Conservation (phyloP, 164 flowering plant species). For the Houttuynia cordata region DNA sequence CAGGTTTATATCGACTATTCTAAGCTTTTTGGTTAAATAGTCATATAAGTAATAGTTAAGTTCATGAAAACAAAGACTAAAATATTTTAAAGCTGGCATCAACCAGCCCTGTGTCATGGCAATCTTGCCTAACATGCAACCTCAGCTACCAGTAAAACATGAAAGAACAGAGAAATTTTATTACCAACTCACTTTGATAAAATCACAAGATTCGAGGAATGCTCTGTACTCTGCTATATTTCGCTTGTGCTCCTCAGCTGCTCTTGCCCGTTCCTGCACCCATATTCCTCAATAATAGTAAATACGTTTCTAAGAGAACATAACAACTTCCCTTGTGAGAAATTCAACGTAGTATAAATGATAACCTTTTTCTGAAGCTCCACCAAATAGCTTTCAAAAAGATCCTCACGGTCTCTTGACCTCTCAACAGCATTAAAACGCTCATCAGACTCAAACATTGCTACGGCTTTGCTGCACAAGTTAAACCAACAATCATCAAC, state of each 20-base stretch:
- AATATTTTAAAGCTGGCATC: too few relatives aligned
- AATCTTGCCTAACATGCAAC: not conserved
- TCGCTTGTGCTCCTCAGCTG: constrained; percentile 68
- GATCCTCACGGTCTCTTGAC: constrained; percentile 82
- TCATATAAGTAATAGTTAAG: too few relatives aligned
- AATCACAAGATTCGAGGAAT: constrained; percentile 83
- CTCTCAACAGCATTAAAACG: constrained; percentile 89
- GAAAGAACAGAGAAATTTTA: not conserved
- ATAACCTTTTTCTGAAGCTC: constrained; percentile 79
- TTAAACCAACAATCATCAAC: not conserved
- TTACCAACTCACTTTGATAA: constrained; percentile 45
- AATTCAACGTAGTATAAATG: not conserved
- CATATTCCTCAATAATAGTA: not conserved
- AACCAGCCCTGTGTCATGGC: too few relatives aligned
- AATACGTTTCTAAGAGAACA: not conserved
- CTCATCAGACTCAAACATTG: constrained; percentile 86
- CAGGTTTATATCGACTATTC: too few relatives aligned
- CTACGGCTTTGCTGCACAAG: constrained; percentile 56
- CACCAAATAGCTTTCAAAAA: constrained; percentile 60
- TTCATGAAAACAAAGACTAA: too few relatives aligned
- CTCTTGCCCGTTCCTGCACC: constrained; percentile 76
- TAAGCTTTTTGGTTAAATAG: too few relatives aligned
- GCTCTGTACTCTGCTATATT: constrained; percentile 58
- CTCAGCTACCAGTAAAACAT: too few relatives aligned
- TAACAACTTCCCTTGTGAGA: not conserved